Evolutionary conservation across 192 early-diverging fungal genomes (phyloP).

Genomic region (Hyaloraphidium curvatum): DNA sequence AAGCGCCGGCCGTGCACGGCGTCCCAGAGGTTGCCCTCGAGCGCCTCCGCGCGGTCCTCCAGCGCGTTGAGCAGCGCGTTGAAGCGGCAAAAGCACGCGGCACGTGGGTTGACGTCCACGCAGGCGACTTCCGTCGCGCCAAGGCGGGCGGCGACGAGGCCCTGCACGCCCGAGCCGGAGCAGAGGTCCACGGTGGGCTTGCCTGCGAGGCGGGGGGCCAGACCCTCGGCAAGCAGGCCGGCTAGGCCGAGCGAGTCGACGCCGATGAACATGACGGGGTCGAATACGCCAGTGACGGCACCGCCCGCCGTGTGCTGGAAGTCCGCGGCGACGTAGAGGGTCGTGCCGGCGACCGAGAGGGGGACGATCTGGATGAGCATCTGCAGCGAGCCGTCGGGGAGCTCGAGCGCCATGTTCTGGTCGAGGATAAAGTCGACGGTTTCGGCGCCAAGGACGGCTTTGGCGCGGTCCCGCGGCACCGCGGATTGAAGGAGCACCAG

Average conservation of each 20-base stretch:
- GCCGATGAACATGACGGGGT: constrained; percentile 1
- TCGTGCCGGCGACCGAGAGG: not conserved
- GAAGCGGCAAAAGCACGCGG: not conserved
- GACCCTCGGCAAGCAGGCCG: not conserved
- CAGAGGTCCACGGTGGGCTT: not conserved
- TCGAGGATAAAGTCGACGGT: not conserved
- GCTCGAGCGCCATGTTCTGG: not conserved
- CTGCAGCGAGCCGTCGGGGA: not conserved
- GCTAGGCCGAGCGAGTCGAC: not conserved
- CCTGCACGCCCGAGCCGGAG: not conserved
- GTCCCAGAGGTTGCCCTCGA: no score
- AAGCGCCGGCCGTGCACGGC: not conserved
- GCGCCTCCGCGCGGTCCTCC: no score
- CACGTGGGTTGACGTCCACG: not conserved
- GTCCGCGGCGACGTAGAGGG: not conserved
- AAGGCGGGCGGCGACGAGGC: not conserved
- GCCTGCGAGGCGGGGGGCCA: not conserved
- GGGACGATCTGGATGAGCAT: not conserved
- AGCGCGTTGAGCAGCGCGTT: not conserved
- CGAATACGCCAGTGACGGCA: not conserved
- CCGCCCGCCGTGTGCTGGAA: not conserved
- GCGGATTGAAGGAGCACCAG: no score
- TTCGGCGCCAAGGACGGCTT: not conserved
- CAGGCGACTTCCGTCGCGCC: not conserved
- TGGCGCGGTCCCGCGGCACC: no score